phyloP scores from a whole-genome alignment of 2,329 filamentous ascomycete genomes.

The Botrytis tulipae region DNA sequence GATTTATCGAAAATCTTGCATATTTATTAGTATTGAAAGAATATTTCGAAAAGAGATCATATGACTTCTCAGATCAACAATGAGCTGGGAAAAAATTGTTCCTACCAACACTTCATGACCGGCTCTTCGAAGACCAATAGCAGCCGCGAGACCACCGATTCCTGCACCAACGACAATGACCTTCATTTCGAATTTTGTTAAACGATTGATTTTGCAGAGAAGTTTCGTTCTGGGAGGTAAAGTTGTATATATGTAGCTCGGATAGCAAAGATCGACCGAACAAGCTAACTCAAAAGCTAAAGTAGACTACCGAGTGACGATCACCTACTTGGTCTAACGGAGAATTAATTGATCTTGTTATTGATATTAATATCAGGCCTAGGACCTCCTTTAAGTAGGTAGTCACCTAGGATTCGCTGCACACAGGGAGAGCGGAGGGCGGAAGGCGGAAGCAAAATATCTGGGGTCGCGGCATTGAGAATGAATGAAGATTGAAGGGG shows the following conservation, averaged over 20 bases:
- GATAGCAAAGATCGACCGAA: not conserved
- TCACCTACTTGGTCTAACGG: not conserved
- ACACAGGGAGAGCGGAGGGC: not conserved
- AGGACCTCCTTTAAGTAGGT: not conserved
- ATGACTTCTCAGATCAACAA: not conserved
- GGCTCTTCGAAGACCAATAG: slow-evolving; percentile 43
- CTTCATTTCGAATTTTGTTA: slow-evolving; percentile 14
- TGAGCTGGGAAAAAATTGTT: not conserved
- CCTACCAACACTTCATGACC: slow-evolving; percentile 31
- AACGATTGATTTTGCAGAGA: too few relatives aligned
- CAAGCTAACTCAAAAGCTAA: not conserved
- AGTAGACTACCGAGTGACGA: not conserved
- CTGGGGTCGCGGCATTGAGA: not conserved
- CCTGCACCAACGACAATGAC: slow-evolving; percentile 40
- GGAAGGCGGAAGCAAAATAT: not conserved
- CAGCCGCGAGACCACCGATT: slow-evolving; percentile 53
- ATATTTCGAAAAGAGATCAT: too few relatives aligned
- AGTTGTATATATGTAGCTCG: not conserved
- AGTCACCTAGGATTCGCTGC: not conserved
- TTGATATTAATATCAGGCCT: not conserved
- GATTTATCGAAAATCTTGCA: slow-evolving; percentile 54
- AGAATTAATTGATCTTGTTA: not conserved
- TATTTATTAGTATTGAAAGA: slow-evolving; percentile 20
- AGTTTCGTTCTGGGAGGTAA: too few relatives aligned
- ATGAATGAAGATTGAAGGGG: not conserved